Percentiles rank a stretch among this genome's conserved stretches.
Evolutionary conservation across 768 basidiomycete species (phyloP).

Genomic region (Naganishia randhawae): DNA sequence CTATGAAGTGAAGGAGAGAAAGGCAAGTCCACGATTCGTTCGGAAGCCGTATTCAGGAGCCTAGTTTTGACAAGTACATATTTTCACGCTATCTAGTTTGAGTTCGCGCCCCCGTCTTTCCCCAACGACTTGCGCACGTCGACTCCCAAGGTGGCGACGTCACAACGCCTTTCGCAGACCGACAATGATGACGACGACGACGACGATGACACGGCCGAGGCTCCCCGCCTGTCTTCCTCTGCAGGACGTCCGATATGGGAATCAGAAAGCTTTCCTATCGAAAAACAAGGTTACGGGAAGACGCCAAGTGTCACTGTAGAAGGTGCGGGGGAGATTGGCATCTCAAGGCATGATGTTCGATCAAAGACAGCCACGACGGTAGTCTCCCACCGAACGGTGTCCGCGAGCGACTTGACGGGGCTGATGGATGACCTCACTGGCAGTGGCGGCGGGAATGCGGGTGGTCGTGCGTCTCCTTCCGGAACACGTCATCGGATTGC

Average conservation of each 20-base stretch:
- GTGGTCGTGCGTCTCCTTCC: not conserved
- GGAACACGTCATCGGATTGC: not conserved
- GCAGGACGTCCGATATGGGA: not conserved
- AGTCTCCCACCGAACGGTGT: not conserved
- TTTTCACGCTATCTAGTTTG: not conserved
- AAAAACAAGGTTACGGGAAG: not conserved
- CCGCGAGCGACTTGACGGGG: not conserved
- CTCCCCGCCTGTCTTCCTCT: not conserved
- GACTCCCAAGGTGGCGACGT: not conserved
- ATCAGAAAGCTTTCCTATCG: not conserved
- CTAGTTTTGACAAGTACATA: not conserved
- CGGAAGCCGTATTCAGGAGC: not conserved
- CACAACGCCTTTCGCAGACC: not conserved
- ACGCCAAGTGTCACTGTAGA: too few relatives aligned
- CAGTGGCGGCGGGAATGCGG: too few relatives aligned
- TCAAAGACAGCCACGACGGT: not conserved
- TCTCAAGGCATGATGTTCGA: too few relatives aligned
- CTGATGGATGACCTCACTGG: not conserved
- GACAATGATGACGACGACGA: not conserved
- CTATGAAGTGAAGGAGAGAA: not conserved
- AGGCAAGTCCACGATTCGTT: not conserved
- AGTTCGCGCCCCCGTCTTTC: constrained; percentile 6
- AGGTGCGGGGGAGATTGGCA: too few relatives aligned
- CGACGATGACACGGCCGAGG: too few relatives aligned
- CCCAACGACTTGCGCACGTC: not conserved